These are phyloP conservation scores for Fusarium abutilonis DNA, from an alignment of 2,329 filamentous ascomycete species.

Conservation along the genomic window DNA sequence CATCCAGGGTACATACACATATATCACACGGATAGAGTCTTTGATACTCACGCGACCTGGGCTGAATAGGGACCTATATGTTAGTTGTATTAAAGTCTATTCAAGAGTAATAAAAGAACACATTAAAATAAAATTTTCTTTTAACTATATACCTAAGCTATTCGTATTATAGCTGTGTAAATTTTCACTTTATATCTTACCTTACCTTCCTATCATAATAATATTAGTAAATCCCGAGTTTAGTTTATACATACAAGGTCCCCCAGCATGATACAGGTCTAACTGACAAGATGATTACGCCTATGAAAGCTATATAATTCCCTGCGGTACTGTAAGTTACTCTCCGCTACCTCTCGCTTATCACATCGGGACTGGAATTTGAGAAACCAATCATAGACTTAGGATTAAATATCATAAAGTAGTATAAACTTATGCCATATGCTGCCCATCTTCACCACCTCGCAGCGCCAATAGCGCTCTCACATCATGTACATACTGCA, in stretches of 20 bases:
- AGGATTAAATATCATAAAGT: conserved; percentile 32
- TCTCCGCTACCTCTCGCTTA: conserved; percentile 21
- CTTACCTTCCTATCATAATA: too few species aligned
- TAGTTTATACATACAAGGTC: too few species aligned
- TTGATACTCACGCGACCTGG: neutral
- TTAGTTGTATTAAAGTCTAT: too few species aligned
- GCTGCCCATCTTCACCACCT: conserved; percentile 81
- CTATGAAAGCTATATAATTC: too few species aligned
- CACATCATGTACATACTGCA: conserved; percentile 97
- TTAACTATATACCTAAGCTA: too few species aligned
- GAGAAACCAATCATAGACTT: conserved; percentile 26
- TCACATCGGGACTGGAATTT: conserved; percentile 1
- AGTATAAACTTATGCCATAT: conserved; percentile 54
- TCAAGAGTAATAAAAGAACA: neutral
- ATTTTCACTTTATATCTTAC: too few species aligned
- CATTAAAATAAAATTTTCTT: too few species aligned
- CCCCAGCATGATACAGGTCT: neutral
- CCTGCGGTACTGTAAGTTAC: conserved; percentile 11
- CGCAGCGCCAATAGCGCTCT: conserved; percentile 87
- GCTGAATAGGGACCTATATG: too few species aligned
- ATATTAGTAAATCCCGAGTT: too few species aligned
- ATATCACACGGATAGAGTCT: conserved; percentile 4
- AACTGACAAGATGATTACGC: neutral
- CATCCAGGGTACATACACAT: neutral
- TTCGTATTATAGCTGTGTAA: too few species aligned